Evolutionary conservation across 441 rosid genomes (phyloP).

Genomic region (Jatropha podagrica): DNA sequence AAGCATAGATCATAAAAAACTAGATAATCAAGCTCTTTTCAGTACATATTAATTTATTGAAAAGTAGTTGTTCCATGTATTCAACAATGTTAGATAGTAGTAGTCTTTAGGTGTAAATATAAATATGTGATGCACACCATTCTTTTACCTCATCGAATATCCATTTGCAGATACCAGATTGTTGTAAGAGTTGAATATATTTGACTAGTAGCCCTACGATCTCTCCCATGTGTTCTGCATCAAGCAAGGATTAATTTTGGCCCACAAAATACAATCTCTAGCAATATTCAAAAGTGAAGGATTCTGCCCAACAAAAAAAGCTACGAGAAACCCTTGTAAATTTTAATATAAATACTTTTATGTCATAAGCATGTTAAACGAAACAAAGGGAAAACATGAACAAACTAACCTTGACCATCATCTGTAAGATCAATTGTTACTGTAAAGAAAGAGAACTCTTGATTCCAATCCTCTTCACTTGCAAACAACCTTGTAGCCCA

Average conservation of each 20-base stretch:
- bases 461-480: conserved; percentile 65
- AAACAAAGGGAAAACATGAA: neutral
- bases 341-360: neutral
- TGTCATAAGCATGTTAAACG: neutral
- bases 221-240: conserved; percentile 78
- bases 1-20: neutral
- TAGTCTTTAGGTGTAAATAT: no score
- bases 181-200: conserved; percentile 65
- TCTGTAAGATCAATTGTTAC: conserved; percentile 79
- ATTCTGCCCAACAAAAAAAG: neutral
- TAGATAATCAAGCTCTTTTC: neutral
- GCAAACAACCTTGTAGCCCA: conserved; percentile 87
- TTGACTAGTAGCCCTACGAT: conserved; percentile 77
- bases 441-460: conserved; percentile 70
- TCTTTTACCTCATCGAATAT: conserved; percentile 94
- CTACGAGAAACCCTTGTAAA: neutral
- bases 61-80: neutral
- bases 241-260: conserved; percentile 8
- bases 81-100: neutral
- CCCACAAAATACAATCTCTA: conserved; percentile 17
- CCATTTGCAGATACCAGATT: conserved; percentile 85
- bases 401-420: conserved; percentile 82
- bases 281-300: neutral
- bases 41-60: neutral
- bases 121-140: neutral